These are phyloP conservation scores for Apophysomyces trapeziformis DNA, from an alignment of 371 early-diverging fungal species.

Conservation along the genomic window DNA sequence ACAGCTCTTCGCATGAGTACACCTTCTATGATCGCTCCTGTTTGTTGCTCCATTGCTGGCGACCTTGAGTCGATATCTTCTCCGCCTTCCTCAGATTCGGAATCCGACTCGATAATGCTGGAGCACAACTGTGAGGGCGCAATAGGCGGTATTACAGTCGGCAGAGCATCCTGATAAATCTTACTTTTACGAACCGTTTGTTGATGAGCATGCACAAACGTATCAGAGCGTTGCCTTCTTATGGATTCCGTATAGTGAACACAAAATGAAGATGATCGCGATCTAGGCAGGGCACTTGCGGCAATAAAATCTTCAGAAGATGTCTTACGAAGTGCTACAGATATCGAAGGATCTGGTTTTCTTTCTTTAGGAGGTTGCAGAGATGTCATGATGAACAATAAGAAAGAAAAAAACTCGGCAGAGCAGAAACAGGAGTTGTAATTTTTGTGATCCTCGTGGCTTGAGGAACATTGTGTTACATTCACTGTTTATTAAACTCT, in stretches of 20 bases:
- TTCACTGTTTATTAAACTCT: too few species aligned
- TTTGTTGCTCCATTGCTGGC: slow-evolving; percentile 11
- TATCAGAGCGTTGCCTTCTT: slow-evolving; percentile 32
- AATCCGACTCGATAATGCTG: slow-evolving; percentile 10
- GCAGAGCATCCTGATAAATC: slow-evolving; percentile 7
- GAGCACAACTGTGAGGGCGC: neutral
- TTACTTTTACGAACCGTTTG: neutral
- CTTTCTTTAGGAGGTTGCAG: slow-evolving; percentile 22
- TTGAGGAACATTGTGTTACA: slow-evolving; percentile 4
- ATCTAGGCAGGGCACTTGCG: slow-evolving; percentile 8
- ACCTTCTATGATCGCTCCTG: slow-evolving; percentile 26
- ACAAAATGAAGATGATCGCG: slow-evolving; percentile 20
- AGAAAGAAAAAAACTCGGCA: slow-evolving; percentile 9
- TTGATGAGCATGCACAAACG: slow-evolving; percentile 23
- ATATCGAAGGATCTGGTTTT: slow-evolving; percentile 10
- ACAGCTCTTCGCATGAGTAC: slow-evolving; percentile 32
- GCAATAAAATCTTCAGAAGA: slow-evolving; percentile 14
- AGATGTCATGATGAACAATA: slow-evolving; percentile 23
- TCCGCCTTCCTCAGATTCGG: slow-evolving; percentile 13
- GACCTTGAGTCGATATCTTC: neutral
- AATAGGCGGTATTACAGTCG: neutral
- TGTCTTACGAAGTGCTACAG: slow-evolving; percentile 17
- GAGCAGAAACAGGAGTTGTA: neutral
- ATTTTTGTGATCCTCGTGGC: slow-evolving; percentile 10
- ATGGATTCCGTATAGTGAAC: slow-evolving; percentile 20